Conservation (phyloP, 305 asterid genomes). For the Fraxinus latifolia region DNA sequence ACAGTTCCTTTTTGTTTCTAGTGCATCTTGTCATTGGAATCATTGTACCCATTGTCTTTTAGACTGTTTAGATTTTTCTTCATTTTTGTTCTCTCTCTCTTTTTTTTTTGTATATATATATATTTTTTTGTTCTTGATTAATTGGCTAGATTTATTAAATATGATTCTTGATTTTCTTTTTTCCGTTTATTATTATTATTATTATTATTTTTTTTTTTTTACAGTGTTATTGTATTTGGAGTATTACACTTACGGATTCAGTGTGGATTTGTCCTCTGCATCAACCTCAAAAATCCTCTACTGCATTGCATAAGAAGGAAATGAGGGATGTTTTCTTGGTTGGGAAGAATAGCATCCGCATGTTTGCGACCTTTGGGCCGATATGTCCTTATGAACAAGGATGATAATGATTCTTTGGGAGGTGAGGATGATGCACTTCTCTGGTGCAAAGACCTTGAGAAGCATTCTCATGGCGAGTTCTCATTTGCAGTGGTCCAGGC, state of each 20-base stretch:
- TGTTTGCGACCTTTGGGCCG: slow-evolving; percentile 60
- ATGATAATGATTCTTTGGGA: slow-evolving; percentile 35
- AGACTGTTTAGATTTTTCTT: not conserved
- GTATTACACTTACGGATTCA: slow-evolving; percentile 17
- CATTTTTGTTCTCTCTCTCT: no score
- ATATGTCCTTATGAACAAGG: slow-evolving; percentile 66
- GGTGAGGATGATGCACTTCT: slow-evolving; percentile 50
- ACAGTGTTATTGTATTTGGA: slow-evolving; percentile 11
- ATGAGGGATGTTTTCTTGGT: slow-evolving; percentile 79
- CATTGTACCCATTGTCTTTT: not conserved
- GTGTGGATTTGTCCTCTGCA: slow-evolving; percentile 26
- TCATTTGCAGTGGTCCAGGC: slow-evolving; percentile 75
- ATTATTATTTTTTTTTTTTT: not conserved
- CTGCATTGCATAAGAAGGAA: slow-evolving; percentile 39
- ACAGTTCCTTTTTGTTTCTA: not conserved
- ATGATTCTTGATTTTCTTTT: not conserved
- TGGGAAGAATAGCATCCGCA: slow-evolving; percentile 51
- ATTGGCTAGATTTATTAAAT: not conserved
- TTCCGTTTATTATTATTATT: no score
- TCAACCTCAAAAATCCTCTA: slow-evolving; percentile 31
- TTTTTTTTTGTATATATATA: no score
- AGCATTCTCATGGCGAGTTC: slow-evolving; percentile 64
- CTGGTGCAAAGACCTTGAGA: slow-evolving; percentile 71
- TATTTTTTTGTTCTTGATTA: not conserved
- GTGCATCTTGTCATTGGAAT: slow-evolving; percentile 1